Evolutionary conservation across 495 filamentous ascomycete species (phyloP).

Genomic region (Neurospora sp.): DNA sequence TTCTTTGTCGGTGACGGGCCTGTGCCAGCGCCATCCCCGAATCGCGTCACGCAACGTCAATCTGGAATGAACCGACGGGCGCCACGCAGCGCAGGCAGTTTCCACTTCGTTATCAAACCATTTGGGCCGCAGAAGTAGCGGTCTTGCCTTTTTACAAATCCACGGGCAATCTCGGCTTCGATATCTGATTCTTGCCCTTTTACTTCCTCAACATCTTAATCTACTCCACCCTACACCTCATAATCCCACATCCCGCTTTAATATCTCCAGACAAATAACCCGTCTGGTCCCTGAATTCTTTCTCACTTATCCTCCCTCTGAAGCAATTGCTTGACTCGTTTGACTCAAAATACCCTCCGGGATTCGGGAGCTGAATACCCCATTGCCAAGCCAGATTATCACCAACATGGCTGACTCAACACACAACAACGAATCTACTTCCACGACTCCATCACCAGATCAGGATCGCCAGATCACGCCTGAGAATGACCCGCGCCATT

Average conservation of each 20-base stretch:
- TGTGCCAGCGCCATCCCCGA: not conserved
- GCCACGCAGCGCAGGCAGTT: not conserved
- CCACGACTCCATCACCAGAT: not conserved
- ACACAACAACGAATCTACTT: not conserved
- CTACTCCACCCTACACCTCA: not conserved
- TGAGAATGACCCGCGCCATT: conserved; percentile 15
- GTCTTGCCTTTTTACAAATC: not conserved
- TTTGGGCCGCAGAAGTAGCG: not conserved
- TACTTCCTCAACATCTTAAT: not conserved
- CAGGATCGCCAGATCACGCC: conserved; percentile 8
- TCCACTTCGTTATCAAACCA: not conserved
- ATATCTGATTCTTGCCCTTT: not conserved
- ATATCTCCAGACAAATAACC: not conserved
- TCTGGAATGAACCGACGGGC: not conserved
- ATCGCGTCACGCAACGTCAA: not conserved
- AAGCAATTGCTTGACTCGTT: not conserved
- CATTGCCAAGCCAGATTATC: not conserved
- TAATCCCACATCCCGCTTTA: not conserved
- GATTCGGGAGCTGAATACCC: not conserved
- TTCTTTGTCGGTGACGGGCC: not conserved
- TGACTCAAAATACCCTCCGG: not conserved
- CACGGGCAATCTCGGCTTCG: not conserved
- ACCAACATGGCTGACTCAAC: conserved; percentile 5
- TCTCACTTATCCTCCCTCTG: not conserved
- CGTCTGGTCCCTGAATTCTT: not conserved